Evolutionary conservation across 2,329 filamentous ascomycete species (phyloP).

Genomic region (Fusarium denticulatum): DNA sequence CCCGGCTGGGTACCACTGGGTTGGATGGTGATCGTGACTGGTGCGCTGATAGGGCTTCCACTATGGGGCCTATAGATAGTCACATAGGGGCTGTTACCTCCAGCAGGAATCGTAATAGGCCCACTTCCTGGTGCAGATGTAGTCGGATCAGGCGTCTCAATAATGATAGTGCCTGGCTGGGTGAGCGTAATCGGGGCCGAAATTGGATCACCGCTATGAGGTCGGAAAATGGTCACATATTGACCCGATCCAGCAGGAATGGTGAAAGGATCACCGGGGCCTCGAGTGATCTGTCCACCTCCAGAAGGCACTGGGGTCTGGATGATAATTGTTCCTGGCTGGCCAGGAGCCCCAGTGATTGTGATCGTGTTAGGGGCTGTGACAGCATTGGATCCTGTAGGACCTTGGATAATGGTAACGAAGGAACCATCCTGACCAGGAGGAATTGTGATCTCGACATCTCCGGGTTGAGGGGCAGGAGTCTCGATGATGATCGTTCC

Average conservation of each 20-base stretch:
- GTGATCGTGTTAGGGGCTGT: slow-evolving; percentile 21
- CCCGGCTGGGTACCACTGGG: slow-evolving; percentile 11
- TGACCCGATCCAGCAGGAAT: slow-evolving; percentile 11
- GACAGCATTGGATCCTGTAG: slow-evolving; percentile 19
- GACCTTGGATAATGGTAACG: slow-evolving; percentile 24
- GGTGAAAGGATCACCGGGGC: slow-evolving; percentile 14
- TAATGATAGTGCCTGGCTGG: slow-evolving; percentile 27
- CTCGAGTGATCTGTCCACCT: slow-evolving; percentile 4
- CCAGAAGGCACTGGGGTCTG: slow-evolving; percentile 18
- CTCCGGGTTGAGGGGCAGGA: slow-evolving; percentile 9
- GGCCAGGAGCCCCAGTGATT: slow-evolving; percentile 11
- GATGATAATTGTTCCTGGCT: slow-evolving; percentile 31
- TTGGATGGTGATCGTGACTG: slow-evolving; percentile 15
- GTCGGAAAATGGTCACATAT: slow-evolving; percentile 25
- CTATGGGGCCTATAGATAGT: slow-evolving; percentile 27
- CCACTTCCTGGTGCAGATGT: slow-evolving; percentile 13
- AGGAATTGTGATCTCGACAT: slow-evolving; percentile 24
- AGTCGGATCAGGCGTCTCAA: slow-evolving; percentile 23
- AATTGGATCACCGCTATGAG: slow-evolving; percentile 30
- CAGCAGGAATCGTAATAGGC: slow-evolving; percentile 22
- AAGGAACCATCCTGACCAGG: slow-evolving; percentile 16
- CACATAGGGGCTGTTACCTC: slow-evolving; percentile 10
- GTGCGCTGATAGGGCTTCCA: slow-evolving; percentile 7
- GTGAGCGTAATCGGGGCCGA: slow-evolving; percentile 29
- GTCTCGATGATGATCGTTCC: slow-evolving; percentile 34